Percentiles rank a stretch among this genome's conserved stretches.
Conservation (phyloP, 352 stramenopile species). For the Aphanomyces astaci region DNA sequence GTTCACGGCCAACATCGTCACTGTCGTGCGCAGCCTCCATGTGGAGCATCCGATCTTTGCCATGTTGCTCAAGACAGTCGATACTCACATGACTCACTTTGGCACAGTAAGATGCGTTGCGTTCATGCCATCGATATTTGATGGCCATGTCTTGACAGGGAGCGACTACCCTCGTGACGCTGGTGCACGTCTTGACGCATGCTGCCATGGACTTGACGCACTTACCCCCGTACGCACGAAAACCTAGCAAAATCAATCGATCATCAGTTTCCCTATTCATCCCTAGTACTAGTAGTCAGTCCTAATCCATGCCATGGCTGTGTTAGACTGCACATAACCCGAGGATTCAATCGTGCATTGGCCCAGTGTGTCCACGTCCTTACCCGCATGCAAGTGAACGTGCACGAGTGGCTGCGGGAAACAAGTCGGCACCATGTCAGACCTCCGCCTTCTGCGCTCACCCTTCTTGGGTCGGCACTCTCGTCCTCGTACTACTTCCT, state of each 20-base stretch:
- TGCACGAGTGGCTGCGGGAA: slow-evolving; percentile 13
- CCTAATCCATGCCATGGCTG: not conserved
- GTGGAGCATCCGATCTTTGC: slow-evolving; percentile 5
- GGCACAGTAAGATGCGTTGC: slow-evolving; percentile 1
- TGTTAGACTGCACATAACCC: not conserved
- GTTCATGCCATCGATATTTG: not conserved
- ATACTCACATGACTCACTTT: not conserved
- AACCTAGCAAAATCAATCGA: no score
- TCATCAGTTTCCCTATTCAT: no score
- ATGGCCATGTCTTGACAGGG: not conserved
- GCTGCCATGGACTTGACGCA: no score
- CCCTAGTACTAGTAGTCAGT: no score
- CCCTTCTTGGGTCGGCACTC: not conserved
- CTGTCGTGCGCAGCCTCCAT: not conserved
- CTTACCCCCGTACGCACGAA: no score
- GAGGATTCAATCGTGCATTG: not conserved
- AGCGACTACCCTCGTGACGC: not conserved
- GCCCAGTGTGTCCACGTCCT: not conserved
- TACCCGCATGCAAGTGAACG: slow-evolving; percentile 10
- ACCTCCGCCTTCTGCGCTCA: not conserved
- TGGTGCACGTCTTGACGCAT: no score
- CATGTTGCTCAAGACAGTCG: not conserved
- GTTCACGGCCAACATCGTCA: not conserved
- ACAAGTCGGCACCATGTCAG: not conserved
- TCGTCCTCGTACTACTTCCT: not conserved